Base-by-base conservation (phyloP, 2,329 filamentous ascomycete genomes). In the Corynespora cassiicola region DNA sequence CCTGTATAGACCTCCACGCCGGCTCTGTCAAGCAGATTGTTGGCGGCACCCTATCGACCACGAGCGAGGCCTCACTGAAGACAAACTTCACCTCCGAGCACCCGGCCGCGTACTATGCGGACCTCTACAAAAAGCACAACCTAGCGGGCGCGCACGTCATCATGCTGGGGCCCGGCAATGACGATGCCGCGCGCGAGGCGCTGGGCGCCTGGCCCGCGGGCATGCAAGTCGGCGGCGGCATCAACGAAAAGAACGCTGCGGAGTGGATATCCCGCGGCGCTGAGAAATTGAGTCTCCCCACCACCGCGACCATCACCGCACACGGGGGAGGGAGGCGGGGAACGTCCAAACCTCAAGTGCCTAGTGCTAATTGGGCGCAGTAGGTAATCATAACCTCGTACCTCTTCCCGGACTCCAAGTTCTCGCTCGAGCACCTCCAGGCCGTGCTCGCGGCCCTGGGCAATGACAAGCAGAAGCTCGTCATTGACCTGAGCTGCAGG, bases 1-100 rank as follows among this genome's bases (percentile, higher is more conserved):
- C 94, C 14, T 99, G 94, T 65, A 97, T 99, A 70, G 94, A 99
- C 73, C 81, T 99, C 36, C 94, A 99, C 70, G 86, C 91, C n/a
- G 94, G 94, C 10, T 86, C 92, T 65, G 94, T 99, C 43, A 99
- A 99, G 76, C 94, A 99, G 70, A 99, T 99, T 56, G 91, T 99
- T 25, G 94, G 94, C 55, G 92, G 94, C 43, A 97, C 94, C 2
- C 80, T 99, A 47, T 66, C 61, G 18, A 59, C 57, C 6, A 58
- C 56, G 3, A 53, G 57, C 2, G 55, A 60, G 10, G 42, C 52
- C 30, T 41, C 58, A 6, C 79, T 97, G 39, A 87, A 90, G 73
- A 97, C 92, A 31, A 99, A 99, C 71, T 91, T 90, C 74, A 86
- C 96, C 45, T 96, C 94, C 7, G 81, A 85, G 31, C 84, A 92